Conservation (phyloP, 164 flowering plant genomes). For the Tetracentron sinense region DNA sequence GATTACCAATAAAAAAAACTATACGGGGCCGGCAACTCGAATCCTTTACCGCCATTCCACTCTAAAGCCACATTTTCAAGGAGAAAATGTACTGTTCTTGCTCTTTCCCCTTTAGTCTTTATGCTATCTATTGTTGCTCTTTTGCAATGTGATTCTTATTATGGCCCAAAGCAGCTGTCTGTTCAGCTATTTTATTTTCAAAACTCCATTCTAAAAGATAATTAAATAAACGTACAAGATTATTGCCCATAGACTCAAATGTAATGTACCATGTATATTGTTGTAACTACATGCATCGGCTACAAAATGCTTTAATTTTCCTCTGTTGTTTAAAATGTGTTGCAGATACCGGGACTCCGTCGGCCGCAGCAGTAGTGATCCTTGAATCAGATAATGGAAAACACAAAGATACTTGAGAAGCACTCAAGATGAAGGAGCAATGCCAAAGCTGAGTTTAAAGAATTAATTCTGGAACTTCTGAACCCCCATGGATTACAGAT, state of each 20-base stretch:
- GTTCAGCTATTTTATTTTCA: too few relatives aligned
- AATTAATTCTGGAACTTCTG: background rate
- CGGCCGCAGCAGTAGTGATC: background rate
- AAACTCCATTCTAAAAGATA: background rate
- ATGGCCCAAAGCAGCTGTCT: too few relatives aligned
- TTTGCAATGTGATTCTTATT: background rate
- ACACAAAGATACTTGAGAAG: background rate
- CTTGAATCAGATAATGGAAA: background rate
- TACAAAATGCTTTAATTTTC: background rate
- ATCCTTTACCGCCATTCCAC: background rate
- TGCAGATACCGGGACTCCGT: background rate
- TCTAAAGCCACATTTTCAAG: background rate
- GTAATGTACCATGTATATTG: background rate
- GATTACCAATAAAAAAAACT: background rate
- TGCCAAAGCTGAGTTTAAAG: too few relatives aligned
- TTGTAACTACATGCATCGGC: too few relatives aligned
- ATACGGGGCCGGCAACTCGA: too few relatives aligned
- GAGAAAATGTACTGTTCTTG: background rate
- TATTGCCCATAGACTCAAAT: too few relatives aligned
- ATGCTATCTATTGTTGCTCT: background rate
- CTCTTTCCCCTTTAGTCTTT: background rate
- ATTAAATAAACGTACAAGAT: too few relatives aligned
- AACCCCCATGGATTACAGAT: too few relatives aligned
- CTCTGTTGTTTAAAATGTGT: background rate
- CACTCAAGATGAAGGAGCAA: background rate